Percentiles rank a stretch among this genome's conserved stretches.
These are phyloP conservation scores for Acacia acuminata DNA, from an alignment of 306 rosid genomes.

Conservation along the genomic window DNA sequence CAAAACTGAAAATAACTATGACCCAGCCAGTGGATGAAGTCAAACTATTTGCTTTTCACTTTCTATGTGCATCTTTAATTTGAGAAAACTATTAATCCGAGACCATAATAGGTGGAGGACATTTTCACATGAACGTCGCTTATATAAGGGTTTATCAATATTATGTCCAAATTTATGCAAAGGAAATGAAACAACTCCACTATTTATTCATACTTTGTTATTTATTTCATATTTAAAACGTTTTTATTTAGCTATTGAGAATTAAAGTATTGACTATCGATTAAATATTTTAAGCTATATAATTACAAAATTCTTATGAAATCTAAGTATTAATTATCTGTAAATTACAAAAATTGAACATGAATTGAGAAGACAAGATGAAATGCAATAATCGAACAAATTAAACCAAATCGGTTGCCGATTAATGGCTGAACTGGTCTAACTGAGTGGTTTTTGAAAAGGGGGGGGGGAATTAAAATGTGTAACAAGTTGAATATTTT, in stretches of 20 bases:
- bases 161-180: background rate
- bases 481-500: background rate
- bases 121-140: background rate
- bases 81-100: background rate
- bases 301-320: background rate
- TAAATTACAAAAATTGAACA: background rate
- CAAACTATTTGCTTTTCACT: background rate
- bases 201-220: background rate
- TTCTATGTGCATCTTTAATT: background rate
- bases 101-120: background rate
- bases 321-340: background rate
- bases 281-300: background rate
- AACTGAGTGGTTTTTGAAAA: background rate
- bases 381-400: background rate
- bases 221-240: background rate
- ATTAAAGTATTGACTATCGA: background rate
- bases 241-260: background rate
- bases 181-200: background rate
- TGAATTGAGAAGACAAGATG: background rate
- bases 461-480: background rate
- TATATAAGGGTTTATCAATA: background rate
- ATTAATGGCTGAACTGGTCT: background rate
- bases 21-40: background rate
- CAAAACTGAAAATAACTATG: background rate
- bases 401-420: background rate